phyloP scores from a whole-genome alignment of 208 protist genomes.

The Crithidia bombi region DNA sequence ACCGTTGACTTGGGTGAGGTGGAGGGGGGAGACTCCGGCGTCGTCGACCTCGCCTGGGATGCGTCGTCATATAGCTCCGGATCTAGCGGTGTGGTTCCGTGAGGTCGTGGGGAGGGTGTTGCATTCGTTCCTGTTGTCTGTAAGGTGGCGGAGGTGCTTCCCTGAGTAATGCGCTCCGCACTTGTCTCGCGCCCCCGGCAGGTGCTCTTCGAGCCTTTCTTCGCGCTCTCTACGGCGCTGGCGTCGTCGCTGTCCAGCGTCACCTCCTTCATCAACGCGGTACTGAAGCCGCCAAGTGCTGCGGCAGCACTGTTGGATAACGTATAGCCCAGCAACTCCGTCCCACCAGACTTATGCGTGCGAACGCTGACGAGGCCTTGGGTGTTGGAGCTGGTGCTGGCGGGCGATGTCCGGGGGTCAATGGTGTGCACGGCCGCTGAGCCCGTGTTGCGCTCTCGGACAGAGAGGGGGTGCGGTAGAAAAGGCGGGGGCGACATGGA shows the following conservation, averaged over 20 bases:
- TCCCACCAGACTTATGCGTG: conserved; percentile 34
- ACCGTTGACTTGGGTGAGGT: conserved; percentile 8
- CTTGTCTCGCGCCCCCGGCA: neutral
- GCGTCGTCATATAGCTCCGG: conserved; percentile 9
- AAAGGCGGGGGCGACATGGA: conserved; percentile 5
- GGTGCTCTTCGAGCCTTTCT: neutral
- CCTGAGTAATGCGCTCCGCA: neutral
- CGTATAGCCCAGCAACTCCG: conserved; percentile 39
- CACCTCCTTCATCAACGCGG: conserved; percentile 32
- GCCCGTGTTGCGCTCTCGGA: conserved; percentile 2
- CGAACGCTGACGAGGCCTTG: conserved; percentile 31
- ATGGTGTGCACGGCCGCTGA: neutral
- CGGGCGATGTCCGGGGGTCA: conserved; percentile 2
- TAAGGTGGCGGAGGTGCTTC: neutral
- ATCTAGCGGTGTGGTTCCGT: neutral
- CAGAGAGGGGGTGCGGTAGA: conserved; percentile 18
- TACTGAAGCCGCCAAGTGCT: conserved; percentile 39
- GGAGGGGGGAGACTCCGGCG: neutral
- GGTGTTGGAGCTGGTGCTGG: conserved; percentile 19
- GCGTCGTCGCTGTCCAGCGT: conserved; percentile 13
- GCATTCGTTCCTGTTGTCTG: neutral
- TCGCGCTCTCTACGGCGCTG: neutral
- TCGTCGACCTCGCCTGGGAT: neutral
- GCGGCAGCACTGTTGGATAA: conserved; percentile 35
- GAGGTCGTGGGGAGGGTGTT: neutral